Evolutionary conservation across 2,329 filamentous ascomycete genomes (phyloP).

Genomic region (Pseudogymnoascus sp.): DNA sequence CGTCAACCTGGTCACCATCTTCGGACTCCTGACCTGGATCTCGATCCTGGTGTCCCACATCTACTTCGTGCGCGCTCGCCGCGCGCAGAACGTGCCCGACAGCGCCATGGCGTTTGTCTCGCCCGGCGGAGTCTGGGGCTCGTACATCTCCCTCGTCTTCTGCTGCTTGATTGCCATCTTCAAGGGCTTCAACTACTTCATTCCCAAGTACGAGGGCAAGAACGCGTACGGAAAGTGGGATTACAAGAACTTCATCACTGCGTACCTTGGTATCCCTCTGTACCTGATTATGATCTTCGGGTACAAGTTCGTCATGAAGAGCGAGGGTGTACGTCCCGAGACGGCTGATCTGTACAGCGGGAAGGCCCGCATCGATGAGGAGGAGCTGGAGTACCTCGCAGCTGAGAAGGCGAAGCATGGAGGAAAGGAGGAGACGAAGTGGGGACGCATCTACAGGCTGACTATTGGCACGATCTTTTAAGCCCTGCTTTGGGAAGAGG

Average conservation of each 20-base stretch:
- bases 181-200: constrained; percentile 74
- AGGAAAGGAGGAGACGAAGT: constrained; percentile 17
- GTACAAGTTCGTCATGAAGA: constrained; percentile 39
- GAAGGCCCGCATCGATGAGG: constrained; percentile 50
- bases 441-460: constrained; percentile 18
- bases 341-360: constrained; percentile 48
- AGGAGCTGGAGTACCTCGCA: constrained; percentile 38
- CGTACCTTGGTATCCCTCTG: constrained; percentile 54
- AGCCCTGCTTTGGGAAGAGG: background rate
- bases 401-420: constrained; percentile 16
- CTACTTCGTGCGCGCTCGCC: constrained; percentile 53
- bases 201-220: constrained; percentile 36
- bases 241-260: constrained; percentile 56
- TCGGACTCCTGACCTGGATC: constrained; percentile 27
- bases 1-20: constrained; percentile 50
- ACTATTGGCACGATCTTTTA: constrained; percentile 23
- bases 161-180: constrained; percentile 68
- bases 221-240: constrained; percentile 38
- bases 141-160: constrained; percentile 57
- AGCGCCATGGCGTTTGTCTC: constrained; percentile 54
- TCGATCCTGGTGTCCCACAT: constrained; percentile 55
- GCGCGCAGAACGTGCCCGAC: constrained; percentile 49
- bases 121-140: constrained; percentile 64
- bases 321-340: constrained; percentile 36
- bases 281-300: constrained; percentile 51